Base-by-base conservation (phyloP, 2,329 filamentous ascomycete genomes). In the Aspergillus fischeri region DNA sequence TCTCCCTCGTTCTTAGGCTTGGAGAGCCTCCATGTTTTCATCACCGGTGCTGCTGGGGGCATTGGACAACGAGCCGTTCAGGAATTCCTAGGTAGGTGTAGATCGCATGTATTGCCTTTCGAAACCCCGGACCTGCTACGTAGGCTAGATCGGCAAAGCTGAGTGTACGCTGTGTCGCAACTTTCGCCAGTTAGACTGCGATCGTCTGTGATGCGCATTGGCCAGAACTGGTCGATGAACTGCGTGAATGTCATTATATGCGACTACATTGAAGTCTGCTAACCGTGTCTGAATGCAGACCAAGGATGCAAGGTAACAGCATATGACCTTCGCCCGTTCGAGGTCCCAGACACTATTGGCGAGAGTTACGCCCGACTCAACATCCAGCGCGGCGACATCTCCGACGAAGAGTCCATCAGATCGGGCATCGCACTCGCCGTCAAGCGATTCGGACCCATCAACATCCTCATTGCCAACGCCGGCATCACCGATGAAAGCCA, bases 301-400 rank as follows among this genome's bases (percentile, higher is more conserved):
- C 77, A 80, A 63, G 81, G 81, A 51, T 83, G 81, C 69, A 80
- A 77, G 65, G 81, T 84, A 27, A 80, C 81, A 42, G 80, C 79
- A 11, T 81, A 80, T 64, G 81, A 83, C 60, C 70, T 78, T 14
- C 72, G 69, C 21, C 69, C 75, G 0, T 69, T 76, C 17, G 66
- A 70, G 25, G 65, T 71, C 44, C 65, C 70, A 24, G 60, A 63
- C 28, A 60, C 63, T 7, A 32, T n/a, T n/a, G 28, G 49, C 1
- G 69, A 71, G 8, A 52, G 69, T 38, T 73, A 73, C 47, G 58
- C 68, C 11, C 66, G 66, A 42, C 69, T 83, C 11, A 71, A 77
- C 61, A 65, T 71, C 52, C 59, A 82, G 3, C 70, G 70, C 60
- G 80, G 80, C 42, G 77, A 83, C 62, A 77, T 81, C 49, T 75